phyloP scores from a whole-genome alignment of 1,284 basidiomycete genomes.

The Ganoderma sinense region DNA sequence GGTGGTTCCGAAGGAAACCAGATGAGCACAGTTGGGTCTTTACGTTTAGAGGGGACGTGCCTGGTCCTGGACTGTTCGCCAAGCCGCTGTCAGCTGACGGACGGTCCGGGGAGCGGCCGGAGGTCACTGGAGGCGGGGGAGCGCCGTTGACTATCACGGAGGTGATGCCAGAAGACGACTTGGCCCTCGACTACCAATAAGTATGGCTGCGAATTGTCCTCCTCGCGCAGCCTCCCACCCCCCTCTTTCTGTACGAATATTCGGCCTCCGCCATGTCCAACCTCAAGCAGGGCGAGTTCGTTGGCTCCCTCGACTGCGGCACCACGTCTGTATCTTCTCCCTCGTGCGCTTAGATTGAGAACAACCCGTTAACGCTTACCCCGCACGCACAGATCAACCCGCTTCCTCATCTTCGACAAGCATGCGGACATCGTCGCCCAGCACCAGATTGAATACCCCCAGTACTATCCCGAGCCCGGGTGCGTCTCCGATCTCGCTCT shows the following conservation, averaged over 20 bases:
- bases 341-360: not conserved
- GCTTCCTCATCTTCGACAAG: constrained; percentile 94
- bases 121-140: constrained; percentile 1
- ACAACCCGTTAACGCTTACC: constrained; percentile 1
- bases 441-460: constrained; percentile 90
- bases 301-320: constrained; percentile 91
- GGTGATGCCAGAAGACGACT: constrained; percentile 5
- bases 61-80: not conserved
- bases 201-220: constrained; percentile 9
- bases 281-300: constrained; percentile 76
- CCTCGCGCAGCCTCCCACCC: constrained; percentile 6
- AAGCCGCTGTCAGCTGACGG: constrained; percentile 27
- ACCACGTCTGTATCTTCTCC: constrained; percentile 74
- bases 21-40: not conserved
- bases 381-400: constrained; percentile 73
- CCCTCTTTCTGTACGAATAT: not conserved
- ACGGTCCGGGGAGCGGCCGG: constrained; percentile 18
- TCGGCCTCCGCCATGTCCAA: constrained; percentile 40
- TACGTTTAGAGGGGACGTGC: not conserved
- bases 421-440: constrained; percentile 88
- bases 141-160: constrained; percentile 6
- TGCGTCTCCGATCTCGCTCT: constrained; percentile 42
- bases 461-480: constrained; percentile 92
- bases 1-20: not conserved
- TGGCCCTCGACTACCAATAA: constrained; percentile 17